These are phyloP conservation scores for Dimocarpus longan DNA, from an alignment of 345 rosid species.

Conservation along the genomic window DNA sequence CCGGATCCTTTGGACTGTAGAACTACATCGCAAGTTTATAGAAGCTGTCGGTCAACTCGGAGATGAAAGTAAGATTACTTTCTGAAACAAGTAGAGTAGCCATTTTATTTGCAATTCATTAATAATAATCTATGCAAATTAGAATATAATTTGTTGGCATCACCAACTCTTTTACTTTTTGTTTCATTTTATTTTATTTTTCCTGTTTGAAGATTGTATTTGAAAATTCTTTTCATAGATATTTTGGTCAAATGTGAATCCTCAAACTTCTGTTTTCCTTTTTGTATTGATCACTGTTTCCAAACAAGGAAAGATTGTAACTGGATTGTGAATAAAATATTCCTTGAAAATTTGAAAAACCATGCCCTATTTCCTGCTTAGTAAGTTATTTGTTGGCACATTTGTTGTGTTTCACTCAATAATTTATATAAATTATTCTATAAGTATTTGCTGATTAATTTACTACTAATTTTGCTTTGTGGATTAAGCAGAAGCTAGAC, in stretches of 20 bases:
- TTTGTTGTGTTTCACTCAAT: no score
- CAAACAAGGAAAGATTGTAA: neutral
- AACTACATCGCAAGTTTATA: constrained; percentile 47
- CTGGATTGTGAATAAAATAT: neutral
- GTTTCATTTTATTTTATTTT: no score
- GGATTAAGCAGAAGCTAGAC: constrained; percentile 44
- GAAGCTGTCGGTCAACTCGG: constrained; percentile 43
- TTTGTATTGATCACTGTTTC: no score
- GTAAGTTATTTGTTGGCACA: neutral
- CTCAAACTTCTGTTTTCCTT: no score
- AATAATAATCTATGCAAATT: no score
- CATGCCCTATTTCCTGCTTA: neutral
- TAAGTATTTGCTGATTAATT: neutral
- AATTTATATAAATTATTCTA: no score
- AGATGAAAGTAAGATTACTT: constrained; percentile 27
- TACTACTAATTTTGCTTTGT: neutral
- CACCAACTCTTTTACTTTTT: no score
- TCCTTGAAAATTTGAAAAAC: no score
- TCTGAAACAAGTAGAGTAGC: neutral
- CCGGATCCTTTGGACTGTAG: constrained; percentile 33
- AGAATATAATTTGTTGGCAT: no score
- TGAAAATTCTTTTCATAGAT: no score
- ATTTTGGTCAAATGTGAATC: no score
- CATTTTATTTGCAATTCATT: neutral
- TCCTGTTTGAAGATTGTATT: no score